Percentiles rank a stretch among this genome's conserved stretches.
phyloP scores from a whole-genome alignment of 2,329 filamentous ascomycete species.

The Chaetothyriales sp. region DNA sequence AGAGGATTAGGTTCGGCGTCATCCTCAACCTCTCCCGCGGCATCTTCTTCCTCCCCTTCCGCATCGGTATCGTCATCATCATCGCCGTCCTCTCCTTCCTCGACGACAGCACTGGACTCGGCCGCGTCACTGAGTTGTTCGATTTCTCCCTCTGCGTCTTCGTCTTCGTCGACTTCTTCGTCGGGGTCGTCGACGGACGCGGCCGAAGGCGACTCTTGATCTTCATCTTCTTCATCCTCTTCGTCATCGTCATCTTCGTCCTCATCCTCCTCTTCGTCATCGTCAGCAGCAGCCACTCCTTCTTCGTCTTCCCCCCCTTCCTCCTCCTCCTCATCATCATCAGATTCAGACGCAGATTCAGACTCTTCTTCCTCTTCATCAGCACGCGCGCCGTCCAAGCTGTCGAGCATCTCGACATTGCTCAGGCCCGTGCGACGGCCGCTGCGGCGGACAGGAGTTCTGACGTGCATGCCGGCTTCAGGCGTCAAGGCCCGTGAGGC shows the following conservation, averaged over 20 bases:
- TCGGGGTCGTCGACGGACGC: not conserved
- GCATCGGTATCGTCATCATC: too few species aligned
- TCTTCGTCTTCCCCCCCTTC: not conserved
- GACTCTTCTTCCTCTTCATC: constrained; percentile 7
- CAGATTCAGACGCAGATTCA: constrained; percentile 4
- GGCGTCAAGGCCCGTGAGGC: constrained; percentile 1
- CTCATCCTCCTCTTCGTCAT: not conserved
- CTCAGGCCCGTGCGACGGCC: constrained; percentile 12
- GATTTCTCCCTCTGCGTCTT: not conserved
- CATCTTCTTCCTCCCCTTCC: too few species aligned
- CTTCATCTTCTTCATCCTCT: not conserved
- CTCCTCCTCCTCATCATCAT: not conserved
- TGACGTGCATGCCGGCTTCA: not conserved
- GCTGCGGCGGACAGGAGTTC: constrained; percentile 14
- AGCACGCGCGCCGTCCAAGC: not conserved
- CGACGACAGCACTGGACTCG: too few species aligned
- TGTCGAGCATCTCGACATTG: constrained; percentile 4
- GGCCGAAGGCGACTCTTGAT: not conserved
- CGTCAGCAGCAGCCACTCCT: not conserved
- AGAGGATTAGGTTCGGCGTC: too few species aligned
- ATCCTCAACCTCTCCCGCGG: too few species aligned
- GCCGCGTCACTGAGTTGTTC: too few species aligned
- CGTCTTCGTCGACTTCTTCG: constrained; percentile 4
- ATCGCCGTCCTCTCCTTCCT: too few species aligned
- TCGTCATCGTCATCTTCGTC: not conserved